Conservation (phyloP, 768 basidiomycete genomes). For the Panaeolus papilionaceus region DNA sequence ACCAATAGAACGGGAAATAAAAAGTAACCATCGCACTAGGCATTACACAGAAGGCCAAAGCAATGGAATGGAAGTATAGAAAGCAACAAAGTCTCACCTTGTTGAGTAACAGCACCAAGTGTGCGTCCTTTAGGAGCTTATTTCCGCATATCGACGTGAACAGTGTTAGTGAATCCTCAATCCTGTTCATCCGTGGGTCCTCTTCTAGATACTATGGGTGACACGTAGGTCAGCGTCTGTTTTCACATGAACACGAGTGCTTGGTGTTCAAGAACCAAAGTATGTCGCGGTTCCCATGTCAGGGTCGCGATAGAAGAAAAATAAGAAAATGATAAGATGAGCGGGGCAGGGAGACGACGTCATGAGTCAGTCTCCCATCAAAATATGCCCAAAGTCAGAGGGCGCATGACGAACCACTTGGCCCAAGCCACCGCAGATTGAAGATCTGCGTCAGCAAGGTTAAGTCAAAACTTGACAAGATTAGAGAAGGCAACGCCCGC, state of each 20-base stretch:
- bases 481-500: not conserved
- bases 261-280: not conserved
- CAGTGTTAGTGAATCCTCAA: conserved; percentile 82
- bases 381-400: not conserved
- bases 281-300: not conserved
- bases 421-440: not conserved
- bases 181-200: conserved; percentile 78
- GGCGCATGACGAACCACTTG: not conserved
- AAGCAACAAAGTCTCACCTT: conserved; percentile 54
- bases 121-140: conserved; percentile 72
- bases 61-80: conserved; percentile 11
- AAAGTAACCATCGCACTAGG: not conserved
- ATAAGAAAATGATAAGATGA: conserved; percentile 19
- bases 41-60: conserved; percentile 8
- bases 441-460: not conserved
- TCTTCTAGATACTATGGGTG: conserved; percentile 77
- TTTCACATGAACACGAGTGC: not conserved
- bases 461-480: not conserved
- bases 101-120: conserved; percentile 79
- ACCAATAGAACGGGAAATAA: not conserved
- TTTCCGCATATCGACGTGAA: conserved; percentile 81
- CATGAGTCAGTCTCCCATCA: not conserved
- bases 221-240: conserved; percentile 9
- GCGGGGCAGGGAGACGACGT: not conserved
- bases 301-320: conserved; percentile 14